Evolutionary conservation across 768 basidiomycete genomes (phyloP).

Genomic region (Coprinopsis cinerea): DNA sequence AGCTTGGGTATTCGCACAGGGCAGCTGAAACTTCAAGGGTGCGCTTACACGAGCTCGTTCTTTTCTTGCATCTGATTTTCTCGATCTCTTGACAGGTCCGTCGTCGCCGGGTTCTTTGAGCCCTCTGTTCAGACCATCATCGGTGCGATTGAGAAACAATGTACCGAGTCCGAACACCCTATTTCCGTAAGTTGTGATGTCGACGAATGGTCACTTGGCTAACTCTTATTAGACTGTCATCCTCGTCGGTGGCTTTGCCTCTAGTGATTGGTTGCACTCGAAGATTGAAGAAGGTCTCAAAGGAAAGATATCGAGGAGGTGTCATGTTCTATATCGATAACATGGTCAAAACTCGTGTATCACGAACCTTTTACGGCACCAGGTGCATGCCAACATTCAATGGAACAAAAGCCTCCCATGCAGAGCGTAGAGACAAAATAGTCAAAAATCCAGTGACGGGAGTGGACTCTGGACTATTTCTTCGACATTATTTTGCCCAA

Average conservation of each 20-base stretch:
- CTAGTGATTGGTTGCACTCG: slow-evolving; percentile 48
- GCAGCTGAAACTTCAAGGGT: slow-evolving; percentile 37
- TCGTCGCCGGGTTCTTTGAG: slow-evolving; percentile 27
- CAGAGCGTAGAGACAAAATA: too few relatives aligned
- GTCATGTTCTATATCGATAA: slow-evolving; percentile 16
- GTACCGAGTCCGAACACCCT: slow-evolving; percentile 11
- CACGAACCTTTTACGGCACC: slow-evolving; percentile 12
- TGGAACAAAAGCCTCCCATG: too few relatives aligned
- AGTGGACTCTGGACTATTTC: too few relatives aligned
- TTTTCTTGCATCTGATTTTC: background rate
- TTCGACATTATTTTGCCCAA: too few relatives aligned
- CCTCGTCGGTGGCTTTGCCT: slow-evolving; percentile 55
- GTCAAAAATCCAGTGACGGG: too few relatives aligned
- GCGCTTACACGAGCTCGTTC: background rate
- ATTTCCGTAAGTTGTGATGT: slow-evolving; percentile 17
- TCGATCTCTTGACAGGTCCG: too few relatives aligned
- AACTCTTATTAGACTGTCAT: slow-evolving; percentile 30
- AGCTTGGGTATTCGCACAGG: slow-evolving; percentile 37
- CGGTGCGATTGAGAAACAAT: slow-evolving; percentile 18
- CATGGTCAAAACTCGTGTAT: slow-evolving; percentile 10
- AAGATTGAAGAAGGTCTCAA: slow-evolving; percentile 35
- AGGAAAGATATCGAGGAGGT: slow-evolving; percentile 16
- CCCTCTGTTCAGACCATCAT: slow-evolving; percentile 28
- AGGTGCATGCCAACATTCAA: too few relatives aligned
- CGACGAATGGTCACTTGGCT: too few relatives aligned